A percentile compares a stretch with the other conserved stretches of the same genome.
phyloP scores from a whole-genome alignment of 208 protist species.

The Acanthamoeba healyi region DNA sequence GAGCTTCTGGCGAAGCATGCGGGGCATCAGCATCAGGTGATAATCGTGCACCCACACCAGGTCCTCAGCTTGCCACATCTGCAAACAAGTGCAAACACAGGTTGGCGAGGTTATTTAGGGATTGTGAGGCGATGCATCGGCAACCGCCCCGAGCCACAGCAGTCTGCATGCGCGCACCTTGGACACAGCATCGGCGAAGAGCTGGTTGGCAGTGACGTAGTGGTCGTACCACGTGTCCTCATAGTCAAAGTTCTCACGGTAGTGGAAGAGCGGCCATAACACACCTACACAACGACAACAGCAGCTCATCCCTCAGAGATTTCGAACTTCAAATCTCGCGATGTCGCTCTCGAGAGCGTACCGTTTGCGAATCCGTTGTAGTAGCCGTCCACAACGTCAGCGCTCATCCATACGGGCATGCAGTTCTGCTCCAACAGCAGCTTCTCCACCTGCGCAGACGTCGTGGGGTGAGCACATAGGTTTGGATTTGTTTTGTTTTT shows the following conservation, averaged over 20 bases:
- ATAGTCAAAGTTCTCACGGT: slow-evolving; percentile 76
- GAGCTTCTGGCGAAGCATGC: slow-evolving; percentile 81
- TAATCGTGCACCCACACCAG: slow-evolving; percentile 91
- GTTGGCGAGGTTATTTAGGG: too few relatives aligned
- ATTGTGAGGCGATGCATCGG: too few relatives aligned
- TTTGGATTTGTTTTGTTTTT: not conserved
- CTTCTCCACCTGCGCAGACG: slow-evolving; percentile 29
- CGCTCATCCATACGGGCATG: slow-evolving; percentile 80
- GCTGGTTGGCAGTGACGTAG: slow-evolving; percentile 85
- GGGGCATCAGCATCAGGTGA: slow-evolving; percentile 90
- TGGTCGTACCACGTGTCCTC: slow-evolving; percentile 79
- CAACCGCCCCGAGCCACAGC: too few relatives aligned
- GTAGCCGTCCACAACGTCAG: slow-evolving; percentile 78
- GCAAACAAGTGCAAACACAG: too few relatives aligned
- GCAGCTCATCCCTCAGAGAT: too few relatives aligned
- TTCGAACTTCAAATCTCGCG: too few relatives aligned
- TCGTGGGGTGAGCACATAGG: not conserved
- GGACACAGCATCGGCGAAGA: slow-evolving; percentile 80
- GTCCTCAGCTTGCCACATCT: slow-evolving; percentile 77
- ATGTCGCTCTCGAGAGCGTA: not conserved
- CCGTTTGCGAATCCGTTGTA: slow-evolving; percentile 83
- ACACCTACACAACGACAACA: slow-evolving; percentile 71
- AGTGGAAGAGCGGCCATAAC: slow-evolving; percentile 90
- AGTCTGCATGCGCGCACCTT: not conserved
- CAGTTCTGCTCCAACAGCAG: slow-evolving; percentile 78